Evolutionary conservation across 2,329 filamentous ascomycete species (phyloP), one percentile per base, ranked within the genome.

Genomic region (Trichocomaceae sp.): DNA sequence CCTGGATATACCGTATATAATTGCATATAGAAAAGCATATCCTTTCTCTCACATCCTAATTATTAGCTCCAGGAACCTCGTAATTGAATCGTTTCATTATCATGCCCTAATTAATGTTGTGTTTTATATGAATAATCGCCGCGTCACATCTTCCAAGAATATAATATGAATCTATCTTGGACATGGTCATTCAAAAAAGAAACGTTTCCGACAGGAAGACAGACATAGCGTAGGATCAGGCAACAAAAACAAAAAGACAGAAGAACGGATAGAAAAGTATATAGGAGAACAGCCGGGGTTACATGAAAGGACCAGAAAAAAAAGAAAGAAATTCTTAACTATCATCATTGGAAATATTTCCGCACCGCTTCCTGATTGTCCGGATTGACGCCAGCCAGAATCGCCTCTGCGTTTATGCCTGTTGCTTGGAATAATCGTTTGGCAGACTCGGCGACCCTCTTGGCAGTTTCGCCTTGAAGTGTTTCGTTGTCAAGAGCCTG

Each of bases 401-500:
- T 77, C 61, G 87, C 85, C 58, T 84, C 83, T 2, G 88, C 84
- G 64, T 96, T 87, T 47, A 93, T 77, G 52, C 83, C 84, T 5
- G 90, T 85, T 29, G 82, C 81, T 58, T 84, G 80, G 41, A 96
- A 81, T 50, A 99, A 79, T 51, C 82, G 76, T 75, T 95, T 95
- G 35, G 88, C 88, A 2, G 89, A 85, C 45, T 78, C 78, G 31
- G 90, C 88, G 55, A 96, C 87, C 58, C 86, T 84, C 58, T 78
- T 82, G 23, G 88, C 89, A 19, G 87, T 90, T 66, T 90, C 84
- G 19, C 91, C 91, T 66, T 91, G 88, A 41, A 99, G 78, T 17
- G 91, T 92, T 67, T 96, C 90, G 5, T 89, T 87, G 67, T 96
- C 92, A 13, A 99, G 83, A 19, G 91, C 92, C 70, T 95, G 86